Evolutionary conservation across 202 grass and related monocot species (phyloP), one percentile per base, ranked within the genome.

Genomic region (Musa balbisiana): DNA sequence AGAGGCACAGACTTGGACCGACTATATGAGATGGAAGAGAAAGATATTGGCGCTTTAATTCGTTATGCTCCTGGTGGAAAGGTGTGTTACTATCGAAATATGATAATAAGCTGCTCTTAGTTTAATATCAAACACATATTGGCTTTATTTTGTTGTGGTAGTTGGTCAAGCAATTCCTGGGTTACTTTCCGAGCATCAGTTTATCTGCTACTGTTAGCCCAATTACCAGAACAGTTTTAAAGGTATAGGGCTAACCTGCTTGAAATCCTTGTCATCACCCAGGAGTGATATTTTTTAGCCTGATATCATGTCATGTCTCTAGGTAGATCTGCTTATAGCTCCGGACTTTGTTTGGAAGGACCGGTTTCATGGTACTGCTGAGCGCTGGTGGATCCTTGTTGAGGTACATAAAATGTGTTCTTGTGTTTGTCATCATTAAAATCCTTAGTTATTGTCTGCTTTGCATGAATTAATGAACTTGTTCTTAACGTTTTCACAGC

Each of bases 161-260:
- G 85, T 79, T 91, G 88, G 90, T 97, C 77, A 97, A 97, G 70
- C 94, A 97, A 78, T 87, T 75, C 2, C 79, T 93, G 22, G 86
- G 88, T 71, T 91, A 89, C 83, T 91, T 97, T 56, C 90, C 94
- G 64, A 80, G 82, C 79, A 87, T 93, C 79, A 89, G 80, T 75
- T 80, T 97, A 70, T 91, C 91, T 86, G 86, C 90, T 75, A 83
- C 76, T 24, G 81, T 97, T 75, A 93, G 94, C 75, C 94, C 94
- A 83, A 93, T 97, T 74, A 97, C 94, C 78, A 88, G 94, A 76
- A 97, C 94, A 50, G 94, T 97, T 87, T 91, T 97, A 68, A 97
- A 89, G 89, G 94, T 91, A 91, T 82, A 78, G 17, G 2, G 24
- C 11, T 29, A 33, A 73, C 3, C 19, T 65, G 1, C 52, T 14